Evolutionary conservation across 2,329 filamentous ascomycete species (phyloP).

Genomic region (Aspergillus fijiensis): DNA sequence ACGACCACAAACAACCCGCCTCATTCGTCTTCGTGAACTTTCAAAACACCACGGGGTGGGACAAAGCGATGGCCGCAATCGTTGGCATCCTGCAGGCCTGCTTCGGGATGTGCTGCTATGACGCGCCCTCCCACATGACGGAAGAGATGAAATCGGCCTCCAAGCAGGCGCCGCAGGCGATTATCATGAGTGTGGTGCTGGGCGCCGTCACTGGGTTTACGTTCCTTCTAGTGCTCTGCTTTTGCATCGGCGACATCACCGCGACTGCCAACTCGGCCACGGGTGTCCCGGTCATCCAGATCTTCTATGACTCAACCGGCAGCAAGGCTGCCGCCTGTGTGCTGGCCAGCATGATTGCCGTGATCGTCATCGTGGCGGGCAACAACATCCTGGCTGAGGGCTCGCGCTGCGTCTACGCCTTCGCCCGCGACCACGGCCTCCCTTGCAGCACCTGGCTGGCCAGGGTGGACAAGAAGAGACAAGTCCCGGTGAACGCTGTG

Average conservation of each 20-base stretch:
- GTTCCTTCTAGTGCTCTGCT: conserved; percentile 52
- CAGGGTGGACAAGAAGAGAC: conserved; percentile 47
- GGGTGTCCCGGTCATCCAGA: conserved; percentile 55
- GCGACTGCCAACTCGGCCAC: conserved; percentile 47
- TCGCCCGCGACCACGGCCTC: conserved; percentile 53
- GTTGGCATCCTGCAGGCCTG: conserved; percentile 55
- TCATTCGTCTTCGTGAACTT: conserved; percentile 57
- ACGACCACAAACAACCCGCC: conserved; percentile 53
- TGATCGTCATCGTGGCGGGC: conserved; percentile 50
- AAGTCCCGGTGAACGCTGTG: conserved; percentile 53
- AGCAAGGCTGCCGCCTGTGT: conserved; percentile 48
- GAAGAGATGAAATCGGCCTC: conserved; percentile 34
- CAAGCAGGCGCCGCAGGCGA: conserved; percentile 44
- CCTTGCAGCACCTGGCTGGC: conserved; percentile 51
- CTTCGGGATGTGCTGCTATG: conserved; percentile 54
- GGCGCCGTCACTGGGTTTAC: conserved; percentile 50
- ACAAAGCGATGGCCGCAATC: conserved; percentile 50
- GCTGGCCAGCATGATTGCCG: conserved; percentile 48
- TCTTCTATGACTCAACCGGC: conserved; percentile 51
- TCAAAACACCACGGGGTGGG: conserved; percentile 55
- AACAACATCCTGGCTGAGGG: conserved; percentile 51
- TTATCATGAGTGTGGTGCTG: conserved; percentile 47
- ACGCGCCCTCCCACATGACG: conserved; percentile 54
- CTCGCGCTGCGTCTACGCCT: conserved; percentile 47
- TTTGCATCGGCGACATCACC: conserved; percentile 54